Base-by-base conservation (phyloP, 305 asterid species). In the Coffea humblotiana region DNA sequence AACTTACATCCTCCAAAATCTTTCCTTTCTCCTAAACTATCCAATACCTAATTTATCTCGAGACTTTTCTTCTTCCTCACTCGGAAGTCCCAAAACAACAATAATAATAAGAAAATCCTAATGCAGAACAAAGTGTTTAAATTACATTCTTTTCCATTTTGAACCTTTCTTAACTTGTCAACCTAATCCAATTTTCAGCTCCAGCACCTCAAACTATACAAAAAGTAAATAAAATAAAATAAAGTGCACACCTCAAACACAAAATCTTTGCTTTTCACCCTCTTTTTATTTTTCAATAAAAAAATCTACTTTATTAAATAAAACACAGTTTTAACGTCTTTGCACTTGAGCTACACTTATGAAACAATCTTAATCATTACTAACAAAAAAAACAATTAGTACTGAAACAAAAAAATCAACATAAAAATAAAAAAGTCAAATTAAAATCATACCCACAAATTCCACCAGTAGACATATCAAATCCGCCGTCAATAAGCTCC, bases 401-500 rank as follows among this genome's bases (percentile, higher is more conserved):
- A 43, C 47, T 8, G 54, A 19, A 37, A 16, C 19, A 43, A 74
- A 9, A 47, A 16, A 40, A 3, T 16, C 21, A 12, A 69, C 47
- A 1, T 18, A 54, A 82, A 78, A 77, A 74, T 72, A 23, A 15
- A 32, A 63, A 83, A 77, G 9, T 85, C 8, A 54, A 75, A 27
- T 4, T 3, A 3, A 25, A 71, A 61, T 45, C 82, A 65, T 90
- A 95, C 99, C 98, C 98, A 83, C 98, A 94, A 84, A 94, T 90
- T 64, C 99, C 98, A 82, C 92, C 94, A 35, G 95, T 94, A 70
- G 88, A 90, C 98, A 96, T 92, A 83, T 96, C 99, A 78, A 91
- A 96, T 4, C 99, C 99, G 29, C 99, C 99, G 81, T 96, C 98
- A 11, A 96, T 87, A 71, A 96, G 93, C 78, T 96, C 97, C 6